Percentiles rank a stretch among this genome's conserved stretches.
phyloP scores from a whole-genome alignment of 2,329 filamentous ascomycete genomes.

The Aureobasidium sp. region DNA sequence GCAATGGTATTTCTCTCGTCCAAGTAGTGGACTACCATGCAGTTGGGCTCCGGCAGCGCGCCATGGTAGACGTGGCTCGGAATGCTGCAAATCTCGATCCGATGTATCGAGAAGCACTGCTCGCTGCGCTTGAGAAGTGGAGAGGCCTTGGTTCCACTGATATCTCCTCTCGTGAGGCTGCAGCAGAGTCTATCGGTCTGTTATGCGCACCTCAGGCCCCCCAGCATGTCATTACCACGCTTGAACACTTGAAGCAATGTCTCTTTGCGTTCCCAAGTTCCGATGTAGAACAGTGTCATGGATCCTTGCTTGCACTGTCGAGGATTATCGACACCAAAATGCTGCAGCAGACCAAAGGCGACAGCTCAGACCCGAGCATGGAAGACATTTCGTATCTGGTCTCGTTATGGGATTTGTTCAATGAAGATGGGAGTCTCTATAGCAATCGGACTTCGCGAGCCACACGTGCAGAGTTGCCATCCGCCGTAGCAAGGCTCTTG shows the following conservation, averaged over 20 bases:
- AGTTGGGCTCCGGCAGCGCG: constrained; percentile 76
- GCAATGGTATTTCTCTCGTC: constrained; percentile 73
- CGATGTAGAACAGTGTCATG: constrained; percentile 5
- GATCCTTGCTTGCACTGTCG: constrained; percentile 8
- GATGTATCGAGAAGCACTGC: constrained; percentile 58
- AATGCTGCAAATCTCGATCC: constrained; percentile 56
- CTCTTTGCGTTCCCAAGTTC: background rate
- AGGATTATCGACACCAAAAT: constrained; percentile 19
- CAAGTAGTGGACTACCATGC: constrained; percentile 89
- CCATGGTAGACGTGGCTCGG: constrained; percentile 67
- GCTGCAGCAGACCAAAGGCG: constrained; percentile 30
- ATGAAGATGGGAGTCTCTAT: background rate
- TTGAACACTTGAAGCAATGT: background rate
- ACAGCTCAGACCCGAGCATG: constrained; percentile 16
- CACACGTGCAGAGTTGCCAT: constrained; percentile 23
- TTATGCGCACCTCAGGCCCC: background rate
- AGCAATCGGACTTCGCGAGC: constrained; percentile 9
- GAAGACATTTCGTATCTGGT: constrained; percentile 23
- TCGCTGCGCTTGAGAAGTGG: constrained; percentile 70
- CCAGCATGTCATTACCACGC: background rate
- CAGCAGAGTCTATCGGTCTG: constrained; percentile 56
- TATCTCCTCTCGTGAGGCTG: constrained; percentile 59
- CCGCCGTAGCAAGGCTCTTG: constrained; percentile 18
- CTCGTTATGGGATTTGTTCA: background rate
- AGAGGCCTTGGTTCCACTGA: constrained; percentile 78